Evolutionary conservation across 441 rosid genomes (phyloP).

Genomic region (Eutrema salsugineum): DNA sequence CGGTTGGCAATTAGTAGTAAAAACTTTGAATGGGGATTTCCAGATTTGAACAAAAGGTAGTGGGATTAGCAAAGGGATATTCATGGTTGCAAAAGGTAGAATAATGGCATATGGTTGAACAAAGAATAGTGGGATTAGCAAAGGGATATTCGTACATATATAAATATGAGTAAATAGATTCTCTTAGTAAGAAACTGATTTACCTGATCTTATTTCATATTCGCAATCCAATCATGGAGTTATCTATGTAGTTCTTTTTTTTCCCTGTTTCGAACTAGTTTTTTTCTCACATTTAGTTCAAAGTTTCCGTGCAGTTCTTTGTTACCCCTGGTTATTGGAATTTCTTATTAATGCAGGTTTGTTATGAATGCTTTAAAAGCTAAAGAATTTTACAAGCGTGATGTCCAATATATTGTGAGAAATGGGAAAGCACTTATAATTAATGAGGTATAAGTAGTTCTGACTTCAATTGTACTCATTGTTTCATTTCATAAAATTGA

Average conservation of each 20-base stretch:
- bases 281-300: neutral
- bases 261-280: neutral
- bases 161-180: neutral
- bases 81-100: neutral
- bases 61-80: no score
- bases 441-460: slow-evolving; percentile 69
- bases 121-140: neutral
- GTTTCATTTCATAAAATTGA: neutral
- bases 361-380: slow-evolving; percentile 97
- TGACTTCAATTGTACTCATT: neutral
- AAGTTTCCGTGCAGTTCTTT: slow-evolving; percentile 11
- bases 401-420: slow-evolving; percentile 93
- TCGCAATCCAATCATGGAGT: neutral
- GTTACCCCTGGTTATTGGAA: slow-evolving; percentile 14
- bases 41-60: no score
- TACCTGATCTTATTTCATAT: neutral
- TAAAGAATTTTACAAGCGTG: slow-evolving; percentile 89
- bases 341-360: slow-evolving; percentile 55
- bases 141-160: neutral
- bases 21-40: neutral
- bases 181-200: neutral
- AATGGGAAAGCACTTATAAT: slow-evolving; percentile 91
- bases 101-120: slow-evolving; percentile 1
- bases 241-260: neutral
- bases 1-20: neutral